Percentiles rank a stretch among this genome's conserved stretches.
Conservation (phyloP, 2,329 filamentous ascomycete genomes). For the Penicillium olsonii region DNA sequence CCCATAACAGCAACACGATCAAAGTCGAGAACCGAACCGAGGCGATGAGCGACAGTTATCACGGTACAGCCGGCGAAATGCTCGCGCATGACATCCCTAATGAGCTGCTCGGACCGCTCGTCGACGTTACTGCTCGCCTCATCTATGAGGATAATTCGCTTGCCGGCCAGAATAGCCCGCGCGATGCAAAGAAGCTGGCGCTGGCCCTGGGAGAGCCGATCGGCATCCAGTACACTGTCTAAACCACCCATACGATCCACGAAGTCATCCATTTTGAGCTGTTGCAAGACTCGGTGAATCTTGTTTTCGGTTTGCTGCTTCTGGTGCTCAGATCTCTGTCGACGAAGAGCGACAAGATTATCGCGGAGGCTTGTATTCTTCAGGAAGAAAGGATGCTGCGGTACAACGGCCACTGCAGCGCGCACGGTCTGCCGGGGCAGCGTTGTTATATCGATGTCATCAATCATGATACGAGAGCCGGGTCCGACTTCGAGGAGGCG, state of each 20-base stretch:
- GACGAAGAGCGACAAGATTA: not conserved
- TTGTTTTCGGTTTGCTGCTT: not conserved
- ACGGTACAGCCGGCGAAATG: constrained; percentile 31
- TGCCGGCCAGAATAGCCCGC: constrained; percentile 5
- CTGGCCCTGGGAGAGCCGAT: constrained; percentile 11
- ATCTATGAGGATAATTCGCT: constrained; percentile 3
- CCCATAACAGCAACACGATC: constrained; percentile 31
- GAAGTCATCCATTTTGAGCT: not conserved
- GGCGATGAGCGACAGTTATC: constrained; percentile 31
- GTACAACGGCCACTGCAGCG: not conserved
- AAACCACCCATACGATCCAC: not conserved
- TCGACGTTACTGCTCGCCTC: constrained; percentile 13
- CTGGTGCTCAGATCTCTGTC: no score
- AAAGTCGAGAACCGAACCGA: constrained; percentile 30
- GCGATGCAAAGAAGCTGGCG: constrained; percentile 17
- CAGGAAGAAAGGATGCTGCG: not conserved
- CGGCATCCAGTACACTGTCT: not conserved
- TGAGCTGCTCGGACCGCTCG: constrained; percentile 14
- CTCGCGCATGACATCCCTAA: constrained; percentile 28
- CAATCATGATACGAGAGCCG: not conserved
- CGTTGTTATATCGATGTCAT: not conserved
- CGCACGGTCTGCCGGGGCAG: not conserved
- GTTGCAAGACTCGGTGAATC: not conserved
- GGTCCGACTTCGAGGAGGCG: not conserved
- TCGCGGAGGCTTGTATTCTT: not conserved